These are phyloP conservation scores for Boletus rufocinnamomeus DNA, from an alignment of 768 basidiomycete species.

Conservation along the genomic window DNA sequence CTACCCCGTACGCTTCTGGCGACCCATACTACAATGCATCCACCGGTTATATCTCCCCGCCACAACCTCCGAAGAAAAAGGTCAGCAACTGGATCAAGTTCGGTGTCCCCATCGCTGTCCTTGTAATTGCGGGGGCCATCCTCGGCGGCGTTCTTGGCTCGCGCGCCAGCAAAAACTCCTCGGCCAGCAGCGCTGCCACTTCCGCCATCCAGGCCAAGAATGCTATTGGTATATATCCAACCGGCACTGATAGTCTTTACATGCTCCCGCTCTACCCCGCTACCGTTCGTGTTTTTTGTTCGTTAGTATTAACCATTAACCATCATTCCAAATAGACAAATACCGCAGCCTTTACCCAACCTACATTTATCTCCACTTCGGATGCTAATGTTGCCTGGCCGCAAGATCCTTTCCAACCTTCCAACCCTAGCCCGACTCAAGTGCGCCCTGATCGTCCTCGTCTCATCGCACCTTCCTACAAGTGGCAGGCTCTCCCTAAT, in stretches of 20 bases:
- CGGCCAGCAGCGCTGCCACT: conserved; percentile 41
- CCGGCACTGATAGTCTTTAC: conserved; percentile 76
- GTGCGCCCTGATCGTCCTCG: conserved; percentile 83
- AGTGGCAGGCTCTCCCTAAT: conserved; percentile 79
- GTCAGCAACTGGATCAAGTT: conserved; percentile 75
- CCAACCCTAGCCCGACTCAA: conserved; percentile 57
- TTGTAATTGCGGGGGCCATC: conserved; percentile 66
- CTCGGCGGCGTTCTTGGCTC: conserved; percentile 82
- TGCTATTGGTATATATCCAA: conserved; percentile 67
- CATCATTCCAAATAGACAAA: conserved; percentile 56
- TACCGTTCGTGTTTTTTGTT: conserved; percentile 58
- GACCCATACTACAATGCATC: conserved; percentile 72
- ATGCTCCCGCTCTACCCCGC: conserved; percentile 86
- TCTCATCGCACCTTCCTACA: conserved; percentile 88
- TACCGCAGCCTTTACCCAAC: conserved; percentile 64
- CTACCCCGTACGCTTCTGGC: conserved; percentile 56
- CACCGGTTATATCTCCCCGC: conserved; percentile 65
- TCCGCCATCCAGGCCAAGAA: conserved; percentile 61
- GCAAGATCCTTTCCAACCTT: conserved; percentile 69
- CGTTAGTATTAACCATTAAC: not conserved
- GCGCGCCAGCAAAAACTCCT: conserved; percentile 46
- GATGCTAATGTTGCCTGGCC: conserved; percentile 69
- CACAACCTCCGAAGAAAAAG: conserved; percentile 47
- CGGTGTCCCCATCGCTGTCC: conserved; percentile 64
- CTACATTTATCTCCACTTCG: conserved; percentile 68